A percentile compares a stretch with the other conserved stretches of the same genome.
phyloP scores from a whole-genome alignment of 345 rosid species.

The Anastatica hierochuntica region DNA sequence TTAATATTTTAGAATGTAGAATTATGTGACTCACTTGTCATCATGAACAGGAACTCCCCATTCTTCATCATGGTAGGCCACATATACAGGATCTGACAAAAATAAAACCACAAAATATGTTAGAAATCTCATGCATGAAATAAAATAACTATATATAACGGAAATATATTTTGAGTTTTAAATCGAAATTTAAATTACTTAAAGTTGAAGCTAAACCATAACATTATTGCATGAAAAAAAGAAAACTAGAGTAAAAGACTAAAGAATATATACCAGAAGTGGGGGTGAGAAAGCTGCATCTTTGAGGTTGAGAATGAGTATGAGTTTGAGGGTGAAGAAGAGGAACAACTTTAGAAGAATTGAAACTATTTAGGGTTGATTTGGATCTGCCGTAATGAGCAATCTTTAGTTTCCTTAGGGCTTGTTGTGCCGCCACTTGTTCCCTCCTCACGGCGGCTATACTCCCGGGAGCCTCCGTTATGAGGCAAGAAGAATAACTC shows the following conservation, averaged over 20 bases:
- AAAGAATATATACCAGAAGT: constrained; percentile 55
- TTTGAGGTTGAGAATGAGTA: constrained; percentile 23
- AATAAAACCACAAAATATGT: background rate
- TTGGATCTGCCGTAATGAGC: constrained; percentile 70
- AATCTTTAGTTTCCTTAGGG: constrained; percentile 28
- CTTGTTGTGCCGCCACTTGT: constrained; percentile 53
- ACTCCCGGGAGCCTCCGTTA: constrained; percentile 43
- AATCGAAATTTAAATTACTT: background rate
- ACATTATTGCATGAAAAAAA: background rate
- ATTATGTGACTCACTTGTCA: constrained; percentile 38
- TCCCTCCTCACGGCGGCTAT: constrained; percentile 64
- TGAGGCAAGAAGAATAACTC: constrained; percentile 20
- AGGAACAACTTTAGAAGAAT: constrained; percentile 21
- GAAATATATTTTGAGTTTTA: too few relatives aligned
- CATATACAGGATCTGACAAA: constrained; percentile 52
- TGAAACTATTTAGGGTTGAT: constrained; percentile 22
- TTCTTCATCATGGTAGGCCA: constrained; percentile 72
- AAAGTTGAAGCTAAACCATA: background rate
- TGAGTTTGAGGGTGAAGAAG: too few relatives aligned
- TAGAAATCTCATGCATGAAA: too few relatives aligned
- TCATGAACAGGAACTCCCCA: constrained; percentile 79
- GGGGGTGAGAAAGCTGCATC: constrained; percentile 61
- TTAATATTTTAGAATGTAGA: too few relatives aligned
- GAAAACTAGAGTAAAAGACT: background rate
- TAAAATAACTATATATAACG: too few relatives aligned